Percentiles rank a stretch among this genome's conserved stretches.
Evolutionary conservation across 2,329 filamentous ascomycete species (phyloP).

Genomic region (Verticillium albo-atrum): DNA sequence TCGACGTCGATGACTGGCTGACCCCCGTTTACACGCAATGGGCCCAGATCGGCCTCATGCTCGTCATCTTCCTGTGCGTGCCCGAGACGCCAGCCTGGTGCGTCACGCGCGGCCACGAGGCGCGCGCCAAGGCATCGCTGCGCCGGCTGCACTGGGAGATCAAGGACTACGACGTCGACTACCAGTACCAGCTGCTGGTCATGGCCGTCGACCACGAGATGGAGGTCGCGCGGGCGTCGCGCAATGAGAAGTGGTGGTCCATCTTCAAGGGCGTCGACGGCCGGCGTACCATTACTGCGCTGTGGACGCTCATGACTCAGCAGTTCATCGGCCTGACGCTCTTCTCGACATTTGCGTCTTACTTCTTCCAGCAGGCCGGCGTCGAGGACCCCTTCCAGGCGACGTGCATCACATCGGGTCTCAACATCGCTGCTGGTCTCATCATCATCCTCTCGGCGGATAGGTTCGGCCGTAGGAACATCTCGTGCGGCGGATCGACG

Average conservation of each 20-base stretch:
- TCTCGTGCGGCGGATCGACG: slow-evolving; percentile 11
- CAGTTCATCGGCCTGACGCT: slow-evolving; percentile 18
- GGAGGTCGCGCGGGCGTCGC: slow-evolving; percentile 4
- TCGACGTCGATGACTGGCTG: slow-evolving; percentile 26
- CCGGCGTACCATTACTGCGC: slow-evolving; percentile 21
- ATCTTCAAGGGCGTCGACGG: slow-evolving; percentile 25
- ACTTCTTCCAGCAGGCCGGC: slow-evolving; percentile 29
- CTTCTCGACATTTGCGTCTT: slow-evolving; percentile 17
- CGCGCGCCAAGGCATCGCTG: slow-evolving; percentile 14
- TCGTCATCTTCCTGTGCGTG: slow-evolving; percentile 30
- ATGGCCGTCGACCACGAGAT: slow-evolving; percentile 18
- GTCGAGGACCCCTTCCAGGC: slow-evolving; percentile 17
- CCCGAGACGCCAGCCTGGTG: slow-evolving; percentile 37
- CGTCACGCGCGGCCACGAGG: slow-evolving; percentile 16
- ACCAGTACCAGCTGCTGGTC: slow-evolving; percentile 18
- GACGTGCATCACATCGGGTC: slow-evolving; percentile 15
- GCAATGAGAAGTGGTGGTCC: slow-evolving; percentile 19
- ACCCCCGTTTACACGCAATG: slow-evolving; percentile 39
- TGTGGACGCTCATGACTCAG: slow-evolving; percentile 19
- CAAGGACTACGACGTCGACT: slow-evolving; percentile 20
- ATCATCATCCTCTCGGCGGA: slow-evolving; percentile 13
- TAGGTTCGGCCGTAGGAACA: slow-evolving; percentile 11
- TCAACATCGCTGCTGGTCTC: slow-evolving; percentile 14
- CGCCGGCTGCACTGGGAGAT: slow-evolving; percentile 17
- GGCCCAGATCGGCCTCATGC: slow-evolving; percentile 36